Evolutionary conservation across 2,329 filamentous ascomycete species (phyloP).

Genomic region (Calonectria pteridis): DNA sequence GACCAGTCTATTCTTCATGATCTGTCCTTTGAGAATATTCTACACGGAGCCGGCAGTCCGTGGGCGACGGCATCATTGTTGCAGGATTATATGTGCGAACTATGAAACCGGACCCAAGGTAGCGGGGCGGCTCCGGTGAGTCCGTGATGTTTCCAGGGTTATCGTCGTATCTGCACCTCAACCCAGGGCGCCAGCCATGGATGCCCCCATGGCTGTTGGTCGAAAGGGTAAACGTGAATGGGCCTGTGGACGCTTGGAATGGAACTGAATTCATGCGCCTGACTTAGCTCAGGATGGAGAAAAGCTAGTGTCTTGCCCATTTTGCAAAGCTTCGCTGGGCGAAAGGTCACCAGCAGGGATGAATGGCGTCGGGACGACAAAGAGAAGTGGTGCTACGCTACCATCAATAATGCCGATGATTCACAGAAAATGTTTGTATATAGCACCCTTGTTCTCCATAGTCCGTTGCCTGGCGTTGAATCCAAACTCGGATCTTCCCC

Average conservation of each 20-base stretch:
- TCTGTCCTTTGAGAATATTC: neutral
- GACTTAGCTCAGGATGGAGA: constrained; percentile 13
- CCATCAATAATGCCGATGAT: neutral
- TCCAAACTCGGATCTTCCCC: too few species aligned
- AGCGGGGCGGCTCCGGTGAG: constrained; percentile 35
- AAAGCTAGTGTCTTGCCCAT: constrained; percentile 1
- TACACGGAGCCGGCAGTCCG: neutral
- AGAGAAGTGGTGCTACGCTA: neutral
- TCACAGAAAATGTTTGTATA: neutral
- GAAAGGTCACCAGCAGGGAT: neutral
- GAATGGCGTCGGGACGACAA: neutral
- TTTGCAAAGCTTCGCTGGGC: neutral
- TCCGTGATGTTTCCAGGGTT: constrained; percentile 30
- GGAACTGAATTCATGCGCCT: constrained; percentile 17
- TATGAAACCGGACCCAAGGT: constrained; percentile 33
- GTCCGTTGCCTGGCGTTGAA: neutral
- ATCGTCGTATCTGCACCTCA: constrained; percentile 30
- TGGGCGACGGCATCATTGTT: neutral
- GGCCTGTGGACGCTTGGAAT: constrained; percentile 10
- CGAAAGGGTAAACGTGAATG: constrained; percentile 35
- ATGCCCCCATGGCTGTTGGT: constrained; percentile 27
- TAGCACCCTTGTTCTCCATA: neutral
- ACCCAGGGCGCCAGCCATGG: constrained; percentile 21
- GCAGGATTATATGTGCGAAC: constrained; percentile 24
- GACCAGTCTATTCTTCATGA: neutral